A percentile compares a stretch with the other conserved stretches of the same genome.
Evolutionary conservation across 768 basidiomycete genomes (phyloP).

Genomic region (Chalciporus piperatus): DNA sequence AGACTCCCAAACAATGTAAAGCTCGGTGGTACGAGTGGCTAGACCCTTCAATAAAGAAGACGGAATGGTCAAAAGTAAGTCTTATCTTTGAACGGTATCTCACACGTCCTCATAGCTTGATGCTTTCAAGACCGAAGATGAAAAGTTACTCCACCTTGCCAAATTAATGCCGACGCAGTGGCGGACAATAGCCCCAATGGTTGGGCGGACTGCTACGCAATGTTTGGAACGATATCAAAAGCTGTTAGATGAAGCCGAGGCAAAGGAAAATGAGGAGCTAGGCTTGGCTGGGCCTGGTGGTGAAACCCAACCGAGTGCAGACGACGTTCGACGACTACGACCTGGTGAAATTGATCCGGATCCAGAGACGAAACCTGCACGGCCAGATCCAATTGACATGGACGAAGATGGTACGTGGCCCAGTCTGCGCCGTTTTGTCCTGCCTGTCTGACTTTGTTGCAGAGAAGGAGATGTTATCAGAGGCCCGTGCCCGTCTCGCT

Average conservation of each 20-base stretch:
- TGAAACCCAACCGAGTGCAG: conserved; percentile 85
- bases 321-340: conserved; percentile 82
- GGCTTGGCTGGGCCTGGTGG: conserved; percentile 80
- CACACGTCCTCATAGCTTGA: not conserved
- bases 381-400: conserved; percentile 99
- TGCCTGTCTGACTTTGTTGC: conserved; percentile 8
- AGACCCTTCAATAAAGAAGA: conserved; percentile 99
- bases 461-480: conserved; percentile 99
- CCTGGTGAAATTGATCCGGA: conserved; percentile 99
- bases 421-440: not conserved
- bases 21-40: conserved; percentile 99
- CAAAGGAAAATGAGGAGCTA: conserved; percentile 92
- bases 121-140: conserved; percentile 80
- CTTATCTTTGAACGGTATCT: not conserved
- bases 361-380: conserved; percentile 96
- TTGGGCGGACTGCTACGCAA: conserved; percentile 95
- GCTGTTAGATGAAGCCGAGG: conserved; percentile 94
- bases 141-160: conserved; percentile 95
- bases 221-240: conserved; percentile 99
- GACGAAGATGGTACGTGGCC: conserved; percentile 85
- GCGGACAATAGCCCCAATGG: conserved; percentile 98
- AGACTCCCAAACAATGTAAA: conserved; percentile 99
- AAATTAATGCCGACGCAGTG: conserved; percentile 99
- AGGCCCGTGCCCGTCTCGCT: conserved; percentile 94
- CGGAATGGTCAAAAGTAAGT: conserved; percentile 95